A percentile compares a stretch with the other conserved stretches of the same genome.
phyloP scores from a whole-genome alignment of 140 eudicot genomes.

The Stevia rebaudiana region DNA sequence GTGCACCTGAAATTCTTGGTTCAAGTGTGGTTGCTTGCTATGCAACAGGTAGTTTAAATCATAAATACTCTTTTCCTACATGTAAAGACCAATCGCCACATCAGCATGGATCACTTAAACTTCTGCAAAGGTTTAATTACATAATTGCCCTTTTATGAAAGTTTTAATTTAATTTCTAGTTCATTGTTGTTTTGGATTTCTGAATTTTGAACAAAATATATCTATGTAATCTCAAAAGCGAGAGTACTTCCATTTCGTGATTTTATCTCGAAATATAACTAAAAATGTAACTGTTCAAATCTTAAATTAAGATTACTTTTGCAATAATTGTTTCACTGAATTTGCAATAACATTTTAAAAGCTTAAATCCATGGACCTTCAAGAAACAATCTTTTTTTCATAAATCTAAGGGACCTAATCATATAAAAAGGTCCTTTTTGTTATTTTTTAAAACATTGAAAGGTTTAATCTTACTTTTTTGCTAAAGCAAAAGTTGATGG shows the following conservation, averaged over 20 bases:
- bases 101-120: constrained; percentile 36
- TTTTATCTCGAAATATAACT: neutral
- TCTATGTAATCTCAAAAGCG: constrained; percentile 15
- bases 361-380: neutral
- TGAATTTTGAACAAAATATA: neutral
- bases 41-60: constrained; percentile 30
- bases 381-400: neutral
- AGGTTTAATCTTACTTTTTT: neutral
- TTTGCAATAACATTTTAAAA: neutral
- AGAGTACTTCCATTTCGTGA: neutral
- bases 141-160: constrained; percentile 8
- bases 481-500: neutral
- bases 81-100: constrained; percentile 38
- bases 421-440: neutral
- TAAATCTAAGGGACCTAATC: neutral
- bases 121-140: constrained; percentile 53
- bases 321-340: neutral
- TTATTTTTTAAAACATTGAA: neutral
- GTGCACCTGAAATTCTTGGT: constrained; percentile 67
- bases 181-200: neutral
- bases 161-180: neutral
- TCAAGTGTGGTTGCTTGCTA: constrained; percentile 73
- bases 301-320: neutral
- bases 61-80: constrained; percentile 42
- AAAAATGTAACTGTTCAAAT: neutral